These are phyloP conservation scores for Dendrobium officinale DNA, from an alignment of 106 monocot genomes.

Conservation along the genomic window DNA sequence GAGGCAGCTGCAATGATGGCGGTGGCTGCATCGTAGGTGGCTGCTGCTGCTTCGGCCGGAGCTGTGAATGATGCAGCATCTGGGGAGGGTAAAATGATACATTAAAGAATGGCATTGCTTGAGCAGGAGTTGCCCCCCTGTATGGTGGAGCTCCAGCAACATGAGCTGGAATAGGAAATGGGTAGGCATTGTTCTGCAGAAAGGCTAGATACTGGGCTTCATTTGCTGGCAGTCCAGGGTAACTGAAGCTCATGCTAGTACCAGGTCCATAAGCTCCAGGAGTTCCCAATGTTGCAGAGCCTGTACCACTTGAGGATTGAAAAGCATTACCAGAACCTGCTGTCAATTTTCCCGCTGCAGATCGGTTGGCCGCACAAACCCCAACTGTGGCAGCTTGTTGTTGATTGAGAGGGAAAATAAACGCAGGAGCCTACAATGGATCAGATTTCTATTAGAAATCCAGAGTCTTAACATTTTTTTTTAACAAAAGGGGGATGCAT, in stretches of 20 bases:
- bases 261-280: constrained; percentile 28
- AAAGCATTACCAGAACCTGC: constrained; percentile 11
- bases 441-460: background rate
- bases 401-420: constrained; percentile 79
- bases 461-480: background rate
- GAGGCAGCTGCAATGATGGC: constrained; percentile 6
- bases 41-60: constrained; percentile 10
- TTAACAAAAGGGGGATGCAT: background rate
- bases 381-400: constrained; percentile 37
- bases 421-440: constrained; percentile 54
- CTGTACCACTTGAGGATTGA: constrained; percentile 21
- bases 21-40: constrained; percentile 19
- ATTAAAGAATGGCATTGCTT: constrained; percentile 75
- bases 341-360: constrained; percentile 21
- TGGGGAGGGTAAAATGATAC: constrained; percentile 69
- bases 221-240: constrained; percentile 39
- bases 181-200: constrained; percentile 75
- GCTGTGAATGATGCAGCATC: constrained; percentile 67
- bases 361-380: constrained; percentile 8
- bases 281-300: constrained; percentile 2
- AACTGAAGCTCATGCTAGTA: constrained; percentile 55
- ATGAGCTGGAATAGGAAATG: constrained; percentile 66
- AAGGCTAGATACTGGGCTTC: constrained; percentile 80
- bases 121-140: constrained; percentile 32
- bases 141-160: constrained; percentile 46